Base-by-base conservation (phyloP, 1,139 yeast genomes). In the Neolecta irregularis region DNA sequence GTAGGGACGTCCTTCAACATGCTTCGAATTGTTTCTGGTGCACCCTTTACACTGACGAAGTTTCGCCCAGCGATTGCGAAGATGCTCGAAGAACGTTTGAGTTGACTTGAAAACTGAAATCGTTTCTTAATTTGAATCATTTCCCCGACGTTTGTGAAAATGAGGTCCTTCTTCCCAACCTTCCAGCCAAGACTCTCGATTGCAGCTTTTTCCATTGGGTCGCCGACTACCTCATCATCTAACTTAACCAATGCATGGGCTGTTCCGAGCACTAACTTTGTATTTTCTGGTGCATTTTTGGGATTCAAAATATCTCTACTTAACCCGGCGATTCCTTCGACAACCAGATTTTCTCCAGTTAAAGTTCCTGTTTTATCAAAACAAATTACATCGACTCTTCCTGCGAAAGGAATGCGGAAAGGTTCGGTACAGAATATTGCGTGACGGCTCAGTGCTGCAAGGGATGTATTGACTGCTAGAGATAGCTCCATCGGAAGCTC, bases 401-500 rank as follows among this genome's bases (percentile, higher is more conserved):
- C 99, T 40, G 96, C 98, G 54, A 78, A 72, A 35, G 99, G 98
- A 46, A 88, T 85, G 61, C 99, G 72, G 62, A 88, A 88, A 9
- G 99, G 99, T 58, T 88, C 99, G 34, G 98, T 91, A 65, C 99
- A 88, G 64, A 79, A 88, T 45, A 88, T 75, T 54, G 75, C 85
- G 53, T 67, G 76, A 57, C 91, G 91, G 47, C 78, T 74, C 45
- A 88, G 67, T 3, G 94, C 83, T 37, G 88, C 72, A 52, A 88
- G 66, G 6, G 96, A 85, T 30, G 81, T 67, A 58, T 88, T 88
- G 30, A 88, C 98, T 41, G 98, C 98, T 85, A 88, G 77, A 21
- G 98, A 88, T 50, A 88, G 70, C 63, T 88, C 98, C 98, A 88
- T 91, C 36, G 99, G 99, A 48, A 88, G 68, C 61, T 88, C 99